A percentile compares a stretch with the other conserved stretches of the same genome.
Conservation (phyloP, 2,329 filamentous ascomycete genomes). For the Aspergillus jensenii region DNA sequence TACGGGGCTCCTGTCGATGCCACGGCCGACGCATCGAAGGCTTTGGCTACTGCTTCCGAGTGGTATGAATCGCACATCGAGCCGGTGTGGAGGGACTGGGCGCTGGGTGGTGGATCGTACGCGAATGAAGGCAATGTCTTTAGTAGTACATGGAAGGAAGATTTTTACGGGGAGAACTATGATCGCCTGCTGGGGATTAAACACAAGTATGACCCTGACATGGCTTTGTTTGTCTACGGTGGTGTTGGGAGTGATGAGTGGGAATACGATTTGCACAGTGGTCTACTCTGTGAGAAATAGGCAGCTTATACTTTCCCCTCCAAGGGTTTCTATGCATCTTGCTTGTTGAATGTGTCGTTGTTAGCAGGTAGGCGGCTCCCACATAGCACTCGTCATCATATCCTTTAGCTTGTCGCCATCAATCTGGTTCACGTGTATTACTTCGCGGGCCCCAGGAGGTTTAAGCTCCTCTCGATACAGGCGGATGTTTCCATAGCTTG, state of each 20-base stretch:
- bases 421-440: no score
- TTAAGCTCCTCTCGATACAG: no score
- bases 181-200: slow-evolving; percentile 26
- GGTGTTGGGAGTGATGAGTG: slow-evolving; percentile 23
- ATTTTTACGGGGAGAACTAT: slow-evolving; percentile 30
- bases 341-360: no score
- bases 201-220: slow-evolving; percentile 26
- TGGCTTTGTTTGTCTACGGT: slow-evolving; percentile 17
- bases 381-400: no score
- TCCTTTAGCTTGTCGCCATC: no score
- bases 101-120: slow-evolving; percentile 25
- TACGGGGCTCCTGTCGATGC: background rate
- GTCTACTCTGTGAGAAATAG: slow-evolving; percentile 12
- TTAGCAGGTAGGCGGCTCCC: no score
- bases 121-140: slow-evolving; percentile 25
- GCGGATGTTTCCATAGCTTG: no score
- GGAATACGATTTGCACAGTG: slow-evolving; percentile 20
- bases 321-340: no score
- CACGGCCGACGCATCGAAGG: background rate
- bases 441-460: no score
- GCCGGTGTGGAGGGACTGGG: slow-evolving; percentile 25
- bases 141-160: slow-evolving; percentile 18
- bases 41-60: background rate
- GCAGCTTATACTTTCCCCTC: no score
- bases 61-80: slow-evolving; percentile 19